Percentiles rank a stretch among this genome's conserved stretches.
Evolutionary conservation across 805 yeast genomes (phyloP).

Genomic region (Diddensiella caesifluorescens): DNA sequence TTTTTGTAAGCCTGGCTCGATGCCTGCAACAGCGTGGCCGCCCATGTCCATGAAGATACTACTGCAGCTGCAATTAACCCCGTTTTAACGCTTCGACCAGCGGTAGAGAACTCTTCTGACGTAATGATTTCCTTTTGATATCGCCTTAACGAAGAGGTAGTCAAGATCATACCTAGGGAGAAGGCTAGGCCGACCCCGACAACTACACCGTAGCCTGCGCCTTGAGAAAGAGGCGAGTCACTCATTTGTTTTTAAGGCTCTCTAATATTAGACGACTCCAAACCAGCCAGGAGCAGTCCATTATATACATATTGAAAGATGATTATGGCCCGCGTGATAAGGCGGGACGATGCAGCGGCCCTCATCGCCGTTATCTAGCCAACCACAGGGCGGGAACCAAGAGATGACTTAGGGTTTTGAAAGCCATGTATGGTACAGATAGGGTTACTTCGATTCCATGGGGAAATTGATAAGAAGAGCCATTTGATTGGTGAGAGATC

Average conservation of each 20-base stretch:
- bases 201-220: constrained; percentile 83
- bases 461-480: too few relatives aligned
- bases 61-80: constrained; percentile 87
- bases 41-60: constrained; percentile 93
- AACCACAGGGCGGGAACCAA: too few relatives aligned
- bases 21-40: constrained; percentile 70
- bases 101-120: constrained; percentile 91
- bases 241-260: background rate
- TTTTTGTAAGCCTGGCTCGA: constrained; percentile 72
- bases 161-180: constrained; percentile 70
- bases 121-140: constrained; percentile 84
- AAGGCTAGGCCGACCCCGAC: constrained; percentile 72
- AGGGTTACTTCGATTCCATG: too few relatives aligned
- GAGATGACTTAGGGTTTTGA: too few relatives aligned
- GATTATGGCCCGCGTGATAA: too few relatives aligned
- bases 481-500: too few relatives aligned
- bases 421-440: too few relatives aligned
- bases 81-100: constrained; percentile 82
- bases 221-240: constrained; percentile 48
- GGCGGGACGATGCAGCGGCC: too few relatives aligned
- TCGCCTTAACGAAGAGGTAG: constrained; percentile 64
- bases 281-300: too few relatives aligned
- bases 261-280: too few relatives aligned
- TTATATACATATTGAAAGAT: too few relatives aligned
- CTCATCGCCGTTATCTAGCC: too few relatives aligned